Base-by-base conservation (phyloP, 2,329 filamentous ascomycete genomes). In the Coleophoma cylindrospora region DNA sequence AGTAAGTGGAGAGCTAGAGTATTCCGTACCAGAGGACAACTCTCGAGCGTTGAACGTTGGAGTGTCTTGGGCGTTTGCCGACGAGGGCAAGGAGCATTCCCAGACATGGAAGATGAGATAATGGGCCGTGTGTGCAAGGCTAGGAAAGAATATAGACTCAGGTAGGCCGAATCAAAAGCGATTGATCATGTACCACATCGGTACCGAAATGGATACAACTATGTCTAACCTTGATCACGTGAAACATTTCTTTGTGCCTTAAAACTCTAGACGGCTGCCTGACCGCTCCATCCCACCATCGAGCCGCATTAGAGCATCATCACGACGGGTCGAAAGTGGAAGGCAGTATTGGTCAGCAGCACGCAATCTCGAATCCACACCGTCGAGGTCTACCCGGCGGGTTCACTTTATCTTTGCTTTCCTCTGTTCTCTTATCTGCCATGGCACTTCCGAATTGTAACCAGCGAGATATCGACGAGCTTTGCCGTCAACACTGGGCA, bases 1-100 rank as follows among this genome's bases (percentile, higher is more conserved):
- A 52, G 67, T 95, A 21, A 74, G 72, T 43, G 91, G 90, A 10
- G 76, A 80, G 37, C 74, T 95, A 48, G 77, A 79, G 38, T 95
- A 91, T 65, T 73, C 80, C 48, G 86, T 87, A 58, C 80, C 84
- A 13, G 73, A 83, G 49, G 79, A 84, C 48, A 85, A 89, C 57
- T 82, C 81, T n/a, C 77, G 88, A 43, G 83, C 83, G 3, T 64
- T 91, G 58, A 76, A 81, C 48, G 79, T 92, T 53, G 74, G 75
- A 46, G 71, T 87, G 38, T 71, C 76, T 21, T 91, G 87, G 87
- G 59, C 56, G 33, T 59, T 64, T 47, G 55, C 50, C 45, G 34
- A 48, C 3, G 58, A 62, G 33, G 55, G 58, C 17, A 56, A 58
- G 32, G 54, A 58, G 21, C 48, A 40, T 9, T 47, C 54, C 34